Base-by-base conservation (phyloP, 768 basidiomycete genomes). In the Tephrocybe sp. region DNA sequence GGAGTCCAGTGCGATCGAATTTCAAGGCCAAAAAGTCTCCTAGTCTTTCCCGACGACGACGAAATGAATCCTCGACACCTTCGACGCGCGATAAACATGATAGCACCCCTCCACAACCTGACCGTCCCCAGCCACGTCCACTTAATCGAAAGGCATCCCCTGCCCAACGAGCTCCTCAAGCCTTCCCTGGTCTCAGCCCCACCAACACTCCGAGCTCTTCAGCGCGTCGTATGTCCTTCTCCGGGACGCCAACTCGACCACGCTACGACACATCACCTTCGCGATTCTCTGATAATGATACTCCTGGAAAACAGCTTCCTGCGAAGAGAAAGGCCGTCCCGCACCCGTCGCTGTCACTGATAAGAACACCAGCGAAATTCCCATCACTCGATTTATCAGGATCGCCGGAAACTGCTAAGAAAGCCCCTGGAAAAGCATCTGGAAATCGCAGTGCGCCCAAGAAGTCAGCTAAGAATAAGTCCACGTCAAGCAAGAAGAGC, bases 281-380 rank as follows among this genome's bases (percentile, higher is more conserved):
- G 37, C 19, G 9, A 19, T 1, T 23, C 3, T 43, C 48, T 21
- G 49, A 53, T 7, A 39, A 43, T 34, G 18, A 33, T 15, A 38
- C 19, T 41, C 10, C 44, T 9, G 27, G 21, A 27, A 45, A 41
- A 12, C 23, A 41, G 30, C 27, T 21, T 23, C 18, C 29, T 21
- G 15, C 27, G 10, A 37, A 23, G 42, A 59, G 55, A 25, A 56
- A 57, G 46, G 53, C 49, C 1, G 36, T 62, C 27, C 59, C 54
- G 8, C 71, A 70, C 45, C 69, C 69, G 12, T 22, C 22, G 10
- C 21, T 49, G 29, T 53, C 56, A 2, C 50, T 46, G 7, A 39
- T 43, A 7, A 43, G 27, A 29, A 34, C 30, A 18, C 47, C 52
- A 9, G 30, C 54, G 7, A 34, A 40, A 40, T 56, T 56, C 36